Evolutionary conservation across 805 yeast genomes (phyloP), one percentile per base, ranked within the genome.

Genomic region (Yarrowia sp.): DNA sequence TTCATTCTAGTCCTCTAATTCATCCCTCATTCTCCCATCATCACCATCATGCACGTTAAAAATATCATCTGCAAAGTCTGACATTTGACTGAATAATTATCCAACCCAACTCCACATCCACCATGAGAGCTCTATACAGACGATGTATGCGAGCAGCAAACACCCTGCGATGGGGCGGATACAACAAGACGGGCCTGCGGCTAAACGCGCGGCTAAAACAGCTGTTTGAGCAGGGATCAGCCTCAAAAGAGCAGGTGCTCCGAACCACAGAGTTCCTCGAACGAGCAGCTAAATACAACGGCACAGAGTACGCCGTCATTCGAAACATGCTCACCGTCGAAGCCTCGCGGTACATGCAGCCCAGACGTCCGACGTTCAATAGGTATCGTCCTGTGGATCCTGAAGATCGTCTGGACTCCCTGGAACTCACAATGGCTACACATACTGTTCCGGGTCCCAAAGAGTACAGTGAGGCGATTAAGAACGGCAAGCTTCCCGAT

Each of bases 111-210:
- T 5, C 32, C 32, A 26, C 32, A 26, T 5, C 32, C 32, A 26
- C 32, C 4, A 45, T 52, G 12, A 32, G 50, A 45, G 50, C n/a
- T 3, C 45, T 52, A 42, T 59, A 59, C 35, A 16, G 65, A 59
- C 65, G 65, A 5, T 59, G 65, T 11, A 42, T 59, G 42, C 11
- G 65, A 32, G 65, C 65, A 5, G 26, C 35, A 3, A 59, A 45
- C 42, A 35, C 36, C 8, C 19, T 59, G 12, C 43, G 43, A 43
- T 11, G 8, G 16, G 52, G 42, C 11, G 65, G 65, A 59, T 59
- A 59, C 65, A 43, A 43, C 50, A 35, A 32, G 32, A 11, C 32
- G 41, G 26, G 65, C 2, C 5, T 3, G 16, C 16, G 4, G n/a
- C 22, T 59, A 2, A 8, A 26, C 10, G n/a, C 11, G 8, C 26